Evolutionary conservation across 2,329 filamentous ascomycete species (phyloP).

Genomic region (Calonectria leucothoes): DNA sequence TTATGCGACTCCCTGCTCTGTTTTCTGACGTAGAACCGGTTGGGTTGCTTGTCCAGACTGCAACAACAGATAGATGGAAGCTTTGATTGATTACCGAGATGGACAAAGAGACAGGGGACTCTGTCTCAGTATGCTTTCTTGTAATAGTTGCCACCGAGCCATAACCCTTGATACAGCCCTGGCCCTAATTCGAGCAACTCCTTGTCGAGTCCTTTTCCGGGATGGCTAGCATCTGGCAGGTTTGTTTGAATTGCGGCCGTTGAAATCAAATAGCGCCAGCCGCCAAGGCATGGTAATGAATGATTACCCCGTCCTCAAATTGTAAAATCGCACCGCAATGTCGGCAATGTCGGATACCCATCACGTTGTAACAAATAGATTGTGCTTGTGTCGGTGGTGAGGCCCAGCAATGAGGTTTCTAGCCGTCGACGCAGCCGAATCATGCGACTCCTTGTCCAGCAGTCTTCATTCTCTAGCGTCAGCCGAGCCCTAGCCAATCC

Average conservation of each 20-base stretch:
- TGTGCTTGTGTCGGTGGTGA: neutral
- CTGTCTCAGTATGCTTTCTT: neutral
- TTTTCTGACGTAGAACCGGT: neutral
- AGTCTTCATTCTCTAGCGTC: neutral
- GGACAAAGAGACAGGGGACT: neutral
- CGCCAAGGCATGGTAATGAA: neutral
- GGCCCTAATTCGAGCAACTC: neutral
- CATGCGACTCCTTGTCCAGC: neutral
- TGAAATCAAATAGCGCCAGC: neutral
- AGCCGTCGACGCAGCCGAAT: neutral
- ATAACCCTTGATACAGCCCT: neutral
- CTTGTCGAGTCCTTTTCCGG: neutral
- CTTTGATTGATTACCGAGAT: neutral
- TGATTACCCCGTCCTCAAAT: neutral
- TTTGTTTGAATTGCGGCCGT: neutral
- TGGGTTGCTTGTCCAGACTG: neutral
- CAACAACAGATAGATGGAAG: neutral
- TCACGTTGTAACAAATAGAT: neutral
- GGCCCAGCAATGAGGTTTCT: neutral
- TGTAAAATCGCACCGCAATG: neutral
- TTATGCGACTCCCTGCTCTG: neutral
- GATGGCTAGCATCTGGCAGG: neutral
- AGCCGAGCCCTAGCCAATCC: neutral
- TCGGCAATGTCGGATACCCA: neutral
- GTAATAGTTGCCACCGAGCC: neutral